A percentile compares a stretch with the other conserved stretches of the same genome.
Conservation (phyloP, 345 rosid species). For the Aquilaria yunnanensis region DNA sequence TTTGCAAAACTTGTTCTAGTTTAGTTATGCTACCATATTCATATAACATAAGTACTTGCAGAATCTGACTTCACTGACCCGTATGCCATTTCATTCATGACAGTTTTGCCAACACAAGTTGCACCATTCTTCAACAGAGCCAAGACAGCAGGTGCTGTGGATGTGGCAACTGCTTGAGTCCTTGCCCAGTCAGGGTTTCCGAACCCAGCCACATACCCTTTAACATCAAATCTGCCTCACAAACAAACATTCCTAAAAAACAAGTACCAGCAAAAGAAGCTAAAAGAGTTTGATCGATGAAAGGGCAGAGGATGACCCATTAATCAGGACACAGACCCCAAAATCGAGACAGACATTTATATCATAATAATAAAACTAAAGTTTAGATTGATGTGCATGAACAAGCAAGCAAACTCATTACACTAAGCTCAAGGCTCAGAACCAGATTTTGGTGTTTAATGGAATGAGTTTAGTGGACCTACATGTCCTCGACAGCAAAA, state of each 20-base stretch:
- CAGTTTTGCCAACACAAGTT: slow-evolving; percentile 56
- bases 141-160: slow-evolving; percentile 65
- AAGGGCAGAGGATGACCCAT: not conserved
- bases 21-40: no score
- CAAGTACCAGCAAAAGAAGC: not conserved
- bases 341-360: not conserved
- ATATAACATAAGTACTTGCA: no score
- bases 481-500: slow-evolving; percentile 95
- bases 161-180: slow-evolving; percentile 64
- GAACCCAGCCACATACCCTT: slow-evolving; percentile 76
- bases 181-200: slow-evolving; percentile 94
- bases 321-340: not conserved
- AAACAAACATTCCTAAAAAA: not conserved
- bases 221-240: slow-evolving; percentile 62
- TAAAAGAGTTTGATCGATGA: not conserved
- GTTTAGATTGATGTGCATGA: not conserved
- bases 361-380: not conserved
- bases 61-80: slow-evolving; percentile 29
- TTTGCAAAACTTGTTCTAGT: no score
- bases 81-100: slow-evolving; percentile 97
- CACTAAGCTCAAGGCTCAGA: not conserved
- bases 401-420: not conserved
- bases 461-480: slow-evolving; percentile 10
- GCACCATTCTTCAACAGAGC: slow-evolving; percentile 69
- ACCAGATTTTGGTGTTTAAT: no score